Conservation (phyloP, 2,329 filamentous ascomycete genomes). For the Fusarium sp. region DNA sequence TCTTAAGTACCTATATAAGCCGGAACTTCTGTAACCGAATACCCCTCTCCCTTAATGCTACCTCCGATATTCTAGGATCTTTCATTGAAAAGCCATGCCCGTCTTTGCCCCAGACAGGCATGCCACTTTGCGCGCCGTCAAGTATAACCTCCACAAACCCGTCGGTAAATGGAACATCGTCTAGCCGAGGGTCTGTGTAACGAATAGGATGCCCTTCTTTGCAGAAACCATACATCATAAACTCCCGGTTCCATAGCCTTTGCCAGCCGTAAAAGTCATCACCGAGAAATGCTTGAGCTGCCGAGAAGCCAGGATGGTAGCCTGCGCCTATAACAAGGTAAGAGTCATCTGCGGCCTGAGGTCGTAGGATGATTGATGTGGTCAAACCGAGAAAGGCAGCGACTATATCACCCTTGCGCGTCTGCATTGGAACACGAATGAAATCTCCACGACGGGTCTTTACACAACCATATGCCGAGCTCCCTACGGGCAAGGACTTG, state of each 20-base stretch:
- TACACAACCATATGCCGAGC: neutral
- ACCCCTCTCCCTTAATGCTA: neutral
- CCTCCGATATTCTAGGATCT: neutral
- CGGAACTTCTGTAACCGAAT: neutral
- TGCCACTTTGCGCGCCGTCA: neutral
- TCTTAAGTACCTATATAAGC: neutral
- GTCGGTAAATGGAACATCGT: neutral
- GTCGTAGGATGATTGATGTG: neutral
- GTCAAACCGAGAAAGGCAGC: neutral
- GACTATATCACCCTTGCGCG: neutral
- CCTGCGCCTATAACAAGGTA: neutral
- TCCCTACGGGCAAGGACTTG: rapidly evolving
- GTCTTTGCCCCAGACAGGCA: neutral
- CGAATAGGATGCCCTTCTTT: neutral
- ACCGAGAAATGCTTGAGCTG: neutral
- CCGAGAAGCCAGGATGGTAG: neutral
- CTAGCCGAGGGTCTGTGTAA: neutral
- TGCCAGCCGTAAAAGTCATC: neutral
- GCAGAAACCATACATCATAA: neutral
- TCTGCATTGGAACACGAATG: neutral
- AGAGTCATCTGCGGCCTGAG: rapidly evolving
- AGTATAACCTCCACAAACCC: neutral
- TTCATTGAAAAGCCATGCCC: neutral
- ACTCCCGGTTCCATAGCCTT: neutral
- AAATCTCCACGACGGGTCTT: neutral